Conservation (phyloP, 306 rosid genomes). For the Glycine tomentella region DNA sequence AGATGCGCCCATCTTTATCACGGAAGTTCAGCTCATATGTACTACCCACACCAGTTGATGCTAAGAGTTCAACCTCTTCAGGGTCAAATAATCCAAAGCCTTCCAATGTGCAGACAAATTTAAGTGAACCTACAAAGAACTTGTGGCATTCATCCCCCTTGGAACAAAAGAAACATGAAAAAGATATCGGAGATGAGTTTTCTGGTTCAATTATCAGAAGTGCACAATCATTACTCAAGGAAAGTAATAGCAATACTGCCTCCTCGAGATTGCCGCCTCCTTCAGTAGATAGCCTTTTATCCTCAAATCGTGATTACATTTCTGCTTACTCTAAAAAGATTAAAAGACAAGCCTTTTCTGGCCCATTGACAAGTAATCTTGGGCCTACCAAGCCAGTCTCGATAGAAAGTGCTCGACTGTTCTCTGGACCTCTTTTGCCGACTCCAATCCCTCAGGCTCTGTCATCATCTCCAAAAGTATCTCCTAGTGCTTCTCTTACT, state of each 20-base stretch:
- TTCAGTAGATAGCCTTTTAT: conserved; percentile 56
- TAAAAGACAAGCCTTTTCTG: conserved; percentile 85
- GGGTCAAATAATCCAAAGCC: conserved; percentile 56
- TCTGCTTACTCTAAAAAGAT: conserved; percentile 70
- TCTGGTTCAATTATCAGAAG: conserved; percentile 55
- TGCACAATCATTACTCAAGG: conserved; percentile 70
- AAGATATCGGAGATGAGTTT: conserved; percentile 51
- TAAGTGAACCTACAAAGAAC: conserved; percentile 62
- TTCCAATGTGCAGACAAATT: conserved; percentile 50
- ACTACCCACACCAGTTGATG: conserved; percentile 85
- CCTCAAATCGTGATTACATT: conserved; percentile 53
- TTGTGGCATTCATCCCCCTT: conserved; percentile 83
- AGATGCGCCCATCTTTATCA: conserved; percentile 73
- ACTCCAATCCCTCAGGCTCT: conserved; percentile 72
- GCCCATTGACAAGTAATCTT: conserved; percentile 77
- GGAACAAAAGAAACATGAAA: conserved; percentile 67
- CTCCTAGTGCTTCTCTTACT: conserved; percentile 82
- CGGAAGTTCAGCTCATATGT: conserved; percentile 84
- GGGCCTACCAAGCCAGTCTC: conserved; percentile 62
- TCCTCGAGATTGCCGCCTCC: conserved; percentile 71
- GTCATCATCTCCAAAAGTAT: conserved; percentile 74
- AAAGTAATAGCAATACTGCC: conserved; percentile 71
- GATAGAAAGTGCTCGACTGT: conserved; percentile 61
- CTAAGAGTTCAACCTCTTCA: conserved; percentile 62
- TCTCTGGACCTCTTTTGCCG: conserved; percentile 85